Evolutionary conservation across 768 basidiomycete species (phyloP).

Genomic region (Rhodosporidiobolus sp.): DNA sequence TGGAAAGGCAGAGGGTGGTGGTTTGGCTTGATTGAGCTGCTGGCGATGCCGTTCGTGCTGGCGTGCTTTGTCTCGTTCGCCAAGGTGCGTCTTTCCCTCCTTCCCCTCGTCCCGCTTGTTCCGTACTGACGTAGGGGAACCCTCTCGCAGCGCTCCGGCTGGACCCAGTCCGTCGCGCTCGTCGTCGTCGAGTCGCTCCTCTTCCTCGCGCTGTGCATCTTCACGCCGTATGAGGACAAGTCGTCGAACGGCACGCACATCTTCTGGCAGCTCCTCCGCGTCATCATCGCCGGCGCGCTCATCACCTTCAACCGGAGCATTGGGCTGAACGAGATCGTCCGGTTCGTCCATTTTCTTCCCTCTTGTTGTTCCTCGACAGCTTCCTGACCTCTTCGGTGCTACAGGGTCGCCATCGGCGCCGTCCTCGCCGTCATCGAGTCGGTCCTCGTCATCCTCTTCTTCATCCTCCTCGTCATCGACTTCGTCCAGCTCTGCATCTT

Average conservation of each 20-base stretch:
- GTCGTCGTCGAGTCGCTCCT: conserved; percentile 27
- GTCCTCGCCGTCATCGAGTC: conserved; percentile 33
- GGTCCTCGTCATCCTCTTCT: conserved; percentile 34
- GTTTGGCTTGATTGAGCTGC: conserved; percentile 59
- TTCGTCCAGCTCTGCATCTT: conserved; percentile 29
- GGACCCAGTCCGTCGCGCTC: conserved; percentile 33
- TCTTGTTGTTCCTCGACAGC: fast-evolving
- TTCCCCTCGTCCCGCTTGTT: not conserved
- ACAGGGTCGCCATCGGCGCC: conserved; percentile 34
- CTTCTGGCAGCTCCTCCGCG: conserved; percentile 26
- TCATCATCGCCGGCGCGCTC: conserved; percentile 29
- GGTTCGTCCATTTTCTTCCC: conserved; percentile 9
- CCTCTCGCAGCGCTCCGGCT: conserved; percentile 17
- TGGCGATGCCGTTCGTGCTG: conserved; percentile 63
- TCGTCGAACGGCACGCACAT: conserved; percentile 26
- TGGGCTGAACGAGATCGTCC: conserved; percentile 31
- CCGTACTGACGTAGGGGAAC: not conserved
- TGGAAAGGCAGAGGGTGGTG: conserved; percentile 49
- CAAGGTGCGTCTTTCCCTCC: conserved; percentile 7
- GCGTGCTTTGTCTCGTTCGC: conserved; percentile 62
- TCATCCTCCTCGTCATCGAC: conserved; percentile 38
- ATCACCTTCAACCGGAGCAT: conserved; percentile 36
- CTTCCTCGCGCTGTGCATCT: conserved; percentile 30
- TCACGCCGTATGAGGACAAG: conserved; percentile 36
- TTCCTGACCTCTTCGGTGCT: not conserved